phyloP scores from a whole-genome alignment of 2,329 filamentous ascomycete genomes.

The Fusarium drepaniforme region DNA sequence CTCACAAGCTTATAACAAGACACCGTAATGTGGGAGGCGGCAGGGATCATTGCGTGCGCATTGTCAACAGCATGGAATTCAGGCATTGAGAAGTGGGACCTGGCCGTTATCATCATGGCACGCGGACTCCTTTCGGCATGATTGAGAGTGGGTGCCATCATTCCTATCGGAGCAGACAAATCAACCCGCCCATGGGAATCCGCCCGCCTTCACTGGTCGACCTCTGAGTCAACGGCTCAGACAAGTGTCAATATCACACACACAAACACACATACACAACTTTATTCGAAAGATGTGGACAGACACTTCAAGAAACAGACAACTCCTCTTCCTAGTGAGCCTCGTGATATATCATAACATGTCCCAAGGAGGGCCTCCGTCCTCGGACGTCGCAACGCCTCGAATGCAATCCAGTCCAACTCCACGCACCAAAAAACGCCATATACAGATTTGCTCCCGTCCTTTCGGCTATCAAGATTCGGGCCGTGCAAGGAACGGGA shows the following conservation, averaged over 20 bases:
- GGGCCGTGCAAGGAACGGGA: neutral
- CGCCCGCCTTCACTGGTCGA: neutral
- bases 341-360: constrained; percentile 44
- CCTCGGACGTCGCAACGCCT: constrained; percentile 41
- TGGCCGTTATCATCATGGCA: neutral
- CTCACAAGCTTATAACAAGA: neutral
- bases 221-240: neutral
- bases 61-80: neutral
- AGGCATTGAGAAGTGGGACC: neutral
- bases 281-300: neutral
- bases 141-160: constrained; percentile 11
- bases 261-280: neutral
- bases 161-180: constrained; percentile 19
- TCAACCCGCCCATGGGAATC: neutral
- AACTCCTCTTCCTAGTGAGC: constrained; percentile 42
- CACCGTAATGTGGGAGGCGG: neutral
- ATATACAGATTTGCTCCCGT: constrained; percentile 32
- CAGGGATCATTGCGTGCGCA: neutral
- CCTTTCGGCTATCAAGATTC: neutral
- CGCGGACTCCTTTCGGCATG: constrained; percentile 3
- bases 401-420: constrained; percentile 50
- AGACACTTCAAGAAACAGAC: constrained; percentile 29
- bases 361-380: constrained; percentile 31
- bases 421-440: constrained; percentile 50
- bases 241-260: neutral